Evolutionary conservation across 164 flowering plant genomes (phyloP).

Genomic region (Euptelea pleiosperma): DNA sequence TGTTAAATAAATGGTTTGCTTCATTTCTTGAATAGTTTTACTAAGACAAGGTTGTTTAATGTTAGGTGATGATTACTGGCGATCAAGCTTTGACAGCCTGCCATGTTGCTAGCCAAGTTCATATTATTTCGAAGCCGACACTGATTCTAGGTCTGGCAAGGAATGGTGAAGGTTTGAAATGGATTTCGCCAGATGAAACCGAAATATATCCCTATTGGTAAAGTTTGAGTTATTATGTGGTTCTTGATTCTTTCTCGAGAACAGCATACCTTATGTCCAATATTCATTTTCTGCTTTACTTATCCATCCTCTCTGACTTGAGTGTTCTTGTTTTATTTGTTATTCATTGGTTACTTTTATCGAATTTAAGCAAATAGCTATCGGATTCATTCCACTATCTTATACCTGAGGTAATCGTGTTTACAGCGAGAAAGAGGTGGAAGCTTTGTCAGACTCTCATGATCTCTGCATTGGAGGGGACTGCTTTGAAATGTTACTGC

Average conservation of each 20-base stretch:
- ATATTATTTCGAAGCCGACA: slow-evolving; percentile 77
- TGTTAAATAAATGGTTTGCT: neutral
- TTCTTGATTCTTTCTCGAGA: neutral
- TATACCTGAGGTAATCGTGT: slow-evolving; percentile 1
- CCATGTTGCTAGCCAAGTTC: slow-evolving; percentile 95
- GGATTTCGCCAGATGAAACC: slow-evolving; percentile 91
- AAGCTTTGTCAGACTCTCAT: slow-evolving; percentile 56
- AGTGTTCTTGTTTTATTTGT: neutral
- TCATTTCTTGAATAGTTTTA: slow-evolving; percentile 1
- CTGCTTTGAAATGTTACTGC: slow-evolving; percentile 82
- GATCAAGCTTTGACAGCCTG: slow-evolving; percentile 98
- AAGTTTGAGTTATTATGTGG: neutral
- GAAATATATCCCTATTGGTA: slow-evolving; percentile 53
- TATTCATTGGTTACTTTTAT: neutral
- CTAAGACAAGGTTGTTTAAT: slow-evolving; percentile 7
- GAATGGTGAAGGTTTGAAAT: slow-evolving; percentile 44
- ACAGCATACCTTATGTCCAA: neutral
- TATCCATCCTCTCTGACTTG: neutral
- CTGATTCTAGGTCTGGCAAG: slow-evolving; percentile 56
- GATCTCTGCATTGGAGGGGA: slow-evolving; percentile 98
- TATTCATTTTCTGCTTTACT: neutral
- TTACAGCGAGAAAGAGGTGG: slow-evolving; percentile 68
- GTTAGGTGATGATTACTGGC: slow-evolving; percentile 95
- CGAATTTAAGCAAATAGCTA: neutral
- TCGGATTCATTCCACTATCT: neutral